Conservation (phyloP, 2,329 filamentous ascomycete genomes). For the Diaporthe ampelina region DNA sequence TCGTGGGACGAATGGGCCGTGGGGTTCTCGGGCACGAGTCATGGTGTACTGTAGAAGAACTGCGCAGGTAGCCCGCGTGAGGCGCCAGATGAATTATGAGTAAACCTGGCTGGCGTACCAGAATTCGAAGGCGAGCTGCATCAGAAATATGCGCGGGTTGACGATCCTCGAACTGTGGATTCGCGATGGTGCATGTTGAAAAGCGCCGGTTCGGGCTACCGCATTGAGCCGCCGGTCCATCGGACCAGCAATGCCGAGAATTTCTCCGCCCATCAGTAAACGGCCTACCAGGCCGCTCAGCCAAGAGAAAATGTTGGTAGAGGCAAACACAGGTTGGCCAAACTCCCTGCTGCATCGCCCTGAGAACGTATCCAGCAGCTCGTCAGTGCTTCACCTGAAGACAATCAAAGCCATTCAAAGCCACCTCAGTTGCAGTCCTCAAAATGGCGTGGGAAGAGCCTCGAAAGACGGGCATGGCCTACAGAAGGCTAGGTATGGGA, state of each 20-base stretch:
- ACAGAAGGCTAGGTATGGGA: slow-evolving; percentile 51
- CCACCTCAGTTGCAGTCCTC: not conserved
- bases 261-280: slow-evolving; percentile 37
- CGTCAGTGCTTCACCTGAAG: not conserved
- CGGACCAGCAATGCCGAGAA: slow-evolving; percentile 36
- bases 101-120: not conserved
- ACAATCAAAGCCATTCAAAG: not conserved
- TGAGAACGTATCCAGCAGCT: not conserved
- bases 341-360: not conserved
- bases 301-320: slow-evolving; percentile 10
- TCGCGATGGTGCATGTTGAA: not conserved
- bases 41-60: slow-evolving; percentile 3
- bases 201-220: slow-evolving; percentile 14
- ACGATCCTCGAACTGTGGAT: slow-evolving; percentile 5
- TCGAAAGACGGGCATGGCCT: slow-evolving; percentile 59
- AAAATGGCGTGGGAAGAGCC: slow-evolving; percentile 60
- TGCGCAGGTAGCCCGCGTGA: not conserved
- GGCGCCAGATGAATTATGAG: not conserved
- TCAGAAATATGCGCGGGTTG: not conserved
- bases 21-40: slow-evolving; percentile 26
- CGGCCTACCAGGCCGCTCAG: not conserved
- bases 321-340: not conserved
- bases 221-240: slow-evolving; percentile 32
- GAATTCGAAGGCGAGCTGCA: not conserved
- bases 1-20: slow-evolving; percentile 36